Percentiles rank a stretch among this genome's conserved stretches.
Evolutionary conservation across 371 early-diverging fungal genomes (phyloP).

Genomic region (Blakeslea trispora): DNA sequence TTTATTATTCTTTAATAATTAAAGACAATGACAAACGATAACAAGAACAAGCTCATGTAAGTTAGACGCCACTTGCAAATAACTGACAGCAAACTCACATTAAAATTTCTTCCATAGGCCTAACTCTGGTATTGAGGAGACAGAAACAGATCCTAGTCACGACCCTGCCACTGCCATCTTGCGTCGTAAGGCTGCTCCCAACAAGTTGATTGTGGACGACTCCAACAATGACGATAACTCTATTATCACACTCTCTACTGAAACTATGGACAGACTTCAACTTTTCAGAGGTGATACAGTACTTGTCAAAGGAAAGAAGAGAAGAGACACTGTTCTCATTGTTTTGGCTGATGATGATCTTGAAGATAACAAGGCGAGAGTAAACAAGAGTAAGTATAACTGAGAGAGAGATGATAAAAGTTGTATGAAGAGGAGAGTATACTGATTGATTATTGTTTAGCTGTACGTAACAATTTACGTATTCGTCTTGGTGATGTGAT

Average conservation of each 20-base stretch:
- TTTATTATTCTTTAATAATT: slow-evolving; percentile 4
- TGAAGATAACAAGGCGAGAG: slow-evolving; percentile 90
- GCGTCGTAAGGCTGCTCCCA: slow-evolving; percentile 92
- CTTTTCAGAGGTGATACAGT: slow-evolving; percentile 97
- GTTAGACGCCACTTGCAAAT: too few species aligned
- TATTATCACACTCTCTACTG: slow-evolving; percentile 85
- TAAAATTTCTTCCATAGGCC: slow-evolving; percentile 32
- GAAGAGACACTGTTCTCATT: slow-evolving; percentile 96
- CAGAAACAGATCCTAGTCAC: slow-evolving; percentile 60
- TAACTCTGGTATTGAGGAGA: slow-evolving; percentile 47
- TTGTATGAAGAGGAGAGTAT: too few species aligned
- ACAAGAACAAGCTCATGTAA: slow-evolving; percentile 31
- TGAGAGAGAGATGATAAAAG: too few species aligned
- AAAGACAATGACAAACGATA: slow-evolving; percentile 25
- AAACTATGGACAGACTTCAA: slow-evolving; percentile 90
- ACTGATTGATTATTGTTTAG: slow-evolving; percentile 31
- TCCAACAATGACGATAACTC: slow-evolving; percentile 97
- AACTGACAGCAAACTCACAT: too few species aligned
- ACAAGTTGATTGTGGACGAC: slow-evolving; percentile 97
- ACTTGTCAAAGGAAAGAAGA: slow-evolving; percentile 97
- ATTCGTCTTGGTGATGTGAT: slow-evolving; percentile 98
- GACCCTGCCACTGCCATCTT: slow-evolving; percentile 94
- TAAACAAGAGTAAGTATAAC: slow-evolving; percentile 85
- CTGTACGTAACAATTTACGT: slow-evolving; percentile 97
- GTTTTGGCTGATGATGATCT: slow-evolving; percentile 90